phyloP scores from a whole-genome alignment of 2,329 filamentous ascomycete genomes.

The Trichoderma pleuroti region DNA sequence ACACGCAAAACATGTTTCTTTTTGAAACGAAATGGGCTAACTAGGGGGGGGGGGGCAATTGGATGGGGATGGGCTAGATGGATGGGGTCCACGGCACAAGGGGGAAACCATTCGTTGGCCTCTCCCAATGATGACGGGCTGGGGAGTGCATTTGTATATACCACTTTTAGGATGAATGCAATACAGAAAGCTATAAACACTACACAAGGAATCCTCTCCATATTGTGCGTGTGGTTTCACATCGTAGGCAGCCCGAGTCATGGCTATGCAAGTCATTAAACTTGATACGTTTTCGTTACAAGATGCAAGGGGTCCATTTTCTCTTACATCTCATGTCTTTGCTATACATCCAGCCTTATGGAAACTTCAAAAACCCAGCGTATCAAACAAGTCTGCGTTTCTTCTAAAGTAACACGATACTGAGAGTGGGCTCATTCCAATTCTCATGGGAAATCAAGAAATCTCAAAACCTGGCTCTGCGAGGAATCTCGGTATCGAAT shows the following conservation, averaged over 20 bases:
- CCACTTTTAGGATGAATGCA: constrained; percentile 24
- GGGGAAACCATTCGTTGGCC: constrained; percentile 13
- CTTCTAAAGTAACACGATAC: not conserved
- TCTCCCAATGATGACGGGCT: constrained; percentile 6
- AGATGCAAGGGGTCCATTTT: no score
- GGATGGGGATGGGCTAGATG: constrained; percentile 13
- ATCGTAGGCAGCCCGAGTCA: not conserved
- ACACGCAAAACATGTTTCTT: constrained; percentile 14
- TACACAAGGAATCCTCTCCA: not conserved
- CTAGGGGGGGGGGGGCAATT: constrained; percentile 7
- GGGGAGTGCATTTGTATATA: constrained; percentile 25
- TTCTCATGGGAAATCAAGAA: not conserved
- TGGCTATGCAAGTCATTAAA: not conserved
- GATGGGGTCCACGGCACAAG: not conserved
- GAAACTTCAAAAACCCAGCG: not conserved
- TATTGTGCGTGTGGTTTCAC: not conserved
- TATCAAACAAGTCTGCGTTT: not conserved
- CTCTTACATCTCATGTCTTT: not conserved
- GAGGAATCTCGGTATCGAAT: not conserved
- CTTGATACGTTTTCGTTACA: not conserved
- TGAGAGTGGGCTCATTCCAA: not conserved
- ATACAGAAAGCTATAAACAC: constrained; percentile 14
- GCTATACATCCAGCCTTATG: not conserved
- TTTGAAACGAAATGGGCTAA: constrained; percentile 13
- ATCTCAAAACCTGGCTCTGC: not conserved